phyloP scores from a whole-genome alignment of 2,329 filamentous ascomycete species.

The Aspergillus arachidicola region DNA sequence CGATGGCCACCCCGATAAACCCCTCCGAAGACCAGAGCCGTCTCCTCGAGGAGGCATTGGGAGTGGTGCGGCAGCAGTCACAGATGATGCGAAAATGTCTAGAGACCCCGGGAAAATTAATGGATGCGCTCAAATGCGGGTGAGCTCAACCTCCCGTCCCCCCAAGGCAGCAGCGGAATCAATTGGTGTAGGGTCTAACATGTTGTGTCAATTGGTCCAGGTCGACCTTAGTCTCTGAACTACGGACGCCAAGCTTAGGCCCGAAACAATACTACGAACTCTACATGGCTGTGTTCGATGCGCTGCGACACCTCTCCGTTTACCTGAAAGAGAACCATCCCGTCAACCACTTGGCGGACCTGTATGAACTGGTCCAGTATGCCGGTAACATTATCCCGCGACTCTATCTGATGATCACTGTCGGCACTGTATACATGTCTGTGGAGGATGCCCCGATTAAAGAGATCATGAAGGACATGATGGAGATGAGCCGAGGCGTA shows the following conservation, averaged over 20 bases:
- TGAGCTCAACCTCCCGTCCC: slow-evolving; percentile 53
- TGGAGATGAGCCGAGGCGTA: slow-evolving; percentile 99
- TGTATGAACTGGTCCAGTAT: slow-evolving; percentile 98
- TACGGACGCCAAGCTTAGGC: slow-evolving; percentile 94
- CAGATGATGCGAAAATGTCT: slow-evolving; percentile 96
- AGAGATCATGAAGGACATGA: slow-evolving; percentile 99
- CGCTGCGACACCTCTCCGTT: slow-evolving; percentile 90
- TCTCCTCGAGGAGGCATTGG: slow-evolving; percentile 94
- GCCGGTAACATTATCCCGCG: slow-evolving; percentile 96
- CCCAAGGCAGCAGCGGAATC: slow-evolving; percentile 30
- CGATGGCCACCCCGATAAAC: slow-evolving; percentile 58
- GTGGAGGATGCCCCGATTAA: slow-evolving; percentile 98
- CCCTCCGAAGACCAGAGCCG: slow-evolving; percentile 80
- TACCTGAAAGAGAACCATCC: slow-evolving; percentile 97
- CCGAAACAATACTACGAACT: slow-evolving; percentile 99
- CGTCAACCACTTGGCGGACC: slow-evolving; percentile 93
- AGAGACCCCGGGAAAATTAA: slow-evolving; percentile 95
- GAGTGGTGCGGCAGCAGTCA: slow-evolving; percentile 95
- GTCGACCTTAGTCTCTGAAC: slow-evolving; percentile 96
- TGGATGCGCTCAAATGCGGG: slow-evolving; percentile 99
- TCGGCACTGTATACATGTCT: slow-evolving; percentile 98
- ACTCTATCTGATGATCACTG: slow-evolving; percentile 98
- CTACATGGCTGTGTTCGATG: slow-evolving; percentile 99
- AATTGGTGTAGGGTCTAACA: slow-evolving; percentile 8
- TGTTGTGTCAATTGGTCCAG: slow-evolving; percentile 52